phyloP scores from a whole-genome alignment of 2,329 filamentous ascomycete genomes.

The Penicillium rolfsii region DNA sequence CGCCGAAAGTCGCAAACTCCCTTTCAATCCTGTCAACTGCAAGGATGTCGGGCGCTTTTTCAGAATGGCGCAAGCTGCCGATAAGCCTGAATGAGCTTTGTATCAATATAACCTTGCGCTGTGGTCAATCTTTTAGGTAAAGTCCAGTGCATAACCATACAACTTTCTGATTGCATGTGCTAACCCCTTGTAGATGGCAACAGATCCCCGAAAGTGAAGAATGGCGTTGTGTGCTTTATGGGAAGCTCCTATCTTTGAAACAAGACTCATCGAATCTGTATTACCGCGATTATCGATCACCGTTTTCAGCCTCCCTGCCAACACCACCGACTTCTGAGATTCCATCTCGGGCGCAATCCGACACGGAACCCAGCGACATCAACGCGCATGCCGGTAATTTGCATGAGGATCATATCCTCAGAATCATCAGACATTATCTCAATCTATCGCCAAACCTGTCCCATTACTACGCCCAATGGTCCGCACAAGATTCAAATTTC shows the following conservation, averaged over 20 bases:
- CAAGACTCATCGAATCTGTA: conserved; percentile 80
- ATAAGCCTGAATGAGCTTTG: conserved; percentile 82
- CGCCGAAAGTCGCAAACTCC: background rate
- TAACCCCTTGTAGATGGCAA: conserved; percentile 68
- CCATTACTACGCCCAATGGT: conserved; percentile 84
- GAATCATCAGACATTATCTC: conserved; percentile 80
- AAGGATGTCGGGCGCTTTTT: conserved; percentile 51
- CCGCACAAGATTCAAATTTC: conserved; percentile 82
- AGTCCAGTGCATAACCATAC: conserved; percentile 6
- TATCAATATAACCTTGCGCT: conserved; percentile 90
- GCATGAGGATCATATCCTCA: conserved; percentile 68
- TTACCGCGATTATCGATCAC: conserved; percentile 68
- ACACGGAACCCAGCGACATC: conserved; percentile 14
- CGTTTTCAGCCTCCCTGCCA: conserved; percentile 18
- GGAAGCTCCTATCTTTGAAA: conserved; percentile 79
- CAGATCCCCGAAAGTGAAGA: conserved; percentile 72
- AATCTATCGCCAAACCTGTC: conserved; percentile 78
- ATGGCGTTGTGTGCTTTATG: conserved; percentile 88
- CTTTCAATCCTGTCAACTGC: conserved; percentile 30
- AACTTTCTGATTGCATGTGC: background rate
- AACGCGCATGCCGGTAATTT: conserved; percentile 38
- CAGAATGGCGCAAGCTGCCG: conserved; percentile 86
- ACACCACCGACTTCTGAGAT: conserved; percentile 43
- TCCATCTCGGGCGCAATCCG: conserved; percentile 33
- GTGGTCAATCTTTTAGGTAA: conserved; percentile 86